Evolutionary conservation across 768 basidiomycete species (phyloP), one percentile per base, ranked within the genome.

Genomic region (Lanmaoa rubissima): DNA sequence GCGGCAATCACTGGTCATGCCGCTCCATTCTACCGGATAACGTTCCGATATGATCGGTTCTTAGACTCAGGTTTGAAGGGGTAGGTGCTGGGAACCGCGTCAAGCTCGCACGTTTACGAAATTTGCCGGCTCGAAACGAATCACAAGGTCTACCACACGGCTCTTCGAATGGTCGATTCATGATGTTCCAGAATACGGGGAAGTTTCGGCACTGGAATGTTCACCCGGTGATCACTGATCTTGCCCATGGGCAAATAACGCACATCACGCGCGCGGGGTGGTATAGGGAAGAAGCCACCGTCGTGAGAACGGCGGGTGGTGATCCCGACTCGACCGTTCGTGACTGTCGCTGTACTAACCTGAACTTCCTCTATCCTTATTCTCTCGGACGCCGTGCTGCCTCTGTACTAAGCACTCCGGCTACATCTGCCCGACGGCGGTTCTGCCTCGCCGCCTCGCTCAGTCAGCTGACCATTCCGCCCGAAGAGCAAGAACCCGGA

Each of bases 401-500:
- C 32, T n/a, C 19, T 49, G 28, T 12, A 7, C 26, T 9, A 13
- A 13, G 21, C 16, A 1, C 3, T 14, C n/a, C 50, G 54, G 62
- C 26, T n/a, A 36, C 24, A 34, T 13, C 12, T 44, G 39, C 39
- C 53, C 53, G 54, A 50, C 10, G 16, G 3, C 31, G 46, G 43
- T 39, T 8, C 7, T 8, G 3, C 28, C n/a, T 40, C 38, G 19
- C 45, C 53, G 48, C 28, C 17, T n/a, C 32, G n/a, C 38, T 11
- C 26, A 12, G 26, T 54, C 66, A 56, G 43, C 45, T 54, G 59
- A 59, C 51, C 7, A 28, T 10, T 28, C 17, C 34, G 39, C 54
- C 21, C n/a, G 17, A 36, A 48, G 26, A 45, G 17, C 34, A 2
- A 34, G 48, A 24, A 17, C 31, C 9, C 45, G 50, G 52, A 10